phyloP scores from a whole-genome alignment of 495 filamentous ascomycete species.

The Viridothelium virens region DNA sequence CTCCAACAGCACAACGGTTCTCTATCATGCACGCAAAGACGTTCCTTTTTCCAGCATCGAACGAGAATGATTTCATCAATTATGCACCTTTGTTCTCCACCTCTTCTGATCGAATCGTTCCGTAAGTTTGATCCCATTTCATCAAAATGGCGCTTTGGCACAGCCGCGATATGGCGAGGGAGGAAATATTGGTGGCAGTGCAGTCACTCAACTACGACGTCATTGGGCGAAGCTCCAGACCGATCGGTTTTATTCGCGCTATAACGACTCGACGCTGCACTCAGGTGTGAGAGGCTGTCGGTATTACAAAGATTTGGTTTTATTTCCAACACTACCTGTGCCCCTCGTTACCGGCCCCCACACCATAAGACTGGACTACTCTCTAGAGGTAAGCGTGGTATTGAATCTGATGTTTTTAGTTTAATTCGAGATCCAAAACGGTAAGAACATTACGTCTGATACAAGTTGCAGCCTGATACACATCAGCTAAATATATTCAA shows the following conservation, averaged over 20 bases:
- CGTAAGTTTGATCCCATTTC: neutral
- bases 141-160: neutral
- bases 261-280: neutral
- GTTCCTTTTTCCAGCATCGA: too few relatives aligned
- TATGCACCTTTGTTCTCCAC: too few relatives aligned
- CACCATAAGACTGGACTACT: neutral
- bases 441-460: too few relatives aligned
- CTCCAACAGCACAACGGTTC: too few relatives aligned
- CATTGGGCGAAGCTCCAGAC: neutral
- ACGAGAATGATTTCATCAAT: too few relatives aligned
- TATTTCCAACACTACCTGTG: neutral
- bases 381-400: neutral
- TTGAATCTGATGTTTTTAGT: neutral
- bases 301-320: neutral
- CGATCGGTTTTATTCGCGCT: neutral
- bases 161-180: neutral
- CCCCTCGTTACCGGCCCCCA: neutral
- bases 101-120: neutral
- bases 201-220: neutral
- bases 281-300: neutral
- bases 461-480: too few relatives aligned
- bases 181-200: neutral
- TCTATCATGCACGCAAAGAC: too few relatives aligned
- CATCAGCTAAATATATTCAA: neutral
- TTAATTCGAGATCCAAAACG: too few relatives aligned